phyloP scores from a whole-genome alignment of 2,329 filamentous ascomycete species.

The Colletotrichum trifolii region DNA sequence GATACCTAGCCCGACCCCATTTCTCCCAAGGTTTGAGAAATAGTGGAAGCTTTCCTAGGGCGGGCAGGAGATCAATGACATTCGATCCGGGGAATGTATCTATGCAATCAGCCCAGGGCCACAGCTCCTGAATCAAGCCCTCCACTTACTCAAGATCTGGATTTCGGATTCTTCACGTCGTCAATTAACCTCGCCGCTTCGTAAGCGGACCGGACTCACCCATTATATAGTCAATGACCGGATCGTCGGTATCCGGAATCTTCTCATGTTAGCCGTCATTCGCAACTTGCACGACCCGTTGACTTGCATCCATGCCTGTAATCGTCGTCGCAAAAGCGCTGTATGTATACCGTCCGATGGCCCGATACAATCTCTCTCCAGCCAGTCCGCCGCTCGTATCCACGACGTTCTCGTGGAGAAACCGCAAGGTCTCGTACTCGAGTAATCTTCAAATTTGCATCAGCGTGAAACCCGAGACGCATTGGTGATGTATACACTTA shows the following conservation, averaged over 20 bases:
- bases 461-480: no score
- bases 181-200: neutral
- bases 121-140: neutral
- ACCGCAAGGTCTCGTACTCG: slow-evolving; percentile 12
- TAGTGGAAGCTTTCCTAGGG: neutral
- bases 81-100: slow-evolving; percentile 18
- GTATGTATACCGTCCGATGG: slow-evolving; percentile 8
- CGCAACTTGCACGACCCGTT: neutral
- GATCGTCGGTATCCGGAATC: neutral
- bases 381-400: neutral
- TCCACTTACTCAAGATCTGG: slow-evolving; percentile 11
- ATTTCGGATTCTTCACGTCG: slow-evolving; percentile 2
- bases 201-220: neutral
- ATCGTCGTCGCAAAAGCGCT: slow-evolving; percentile 2
- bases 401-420: neutral
- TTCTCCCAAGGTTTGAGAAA: slow-evolving; percentile 10
- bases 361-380: neutral
- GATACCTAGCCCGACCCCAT: neutral
- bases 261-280: neutral
- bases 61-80: slow-evolving; percentile 7
- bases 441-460: neutral
- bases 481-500: neutral
- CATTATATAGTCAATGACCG: neutral
- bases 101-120: neutral
- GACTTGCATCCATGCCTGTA: slow-evolving; percentile 9